Conservation (phyloP, 345 rosid species). For the Zanthoxylum bungeanum region DNA sequence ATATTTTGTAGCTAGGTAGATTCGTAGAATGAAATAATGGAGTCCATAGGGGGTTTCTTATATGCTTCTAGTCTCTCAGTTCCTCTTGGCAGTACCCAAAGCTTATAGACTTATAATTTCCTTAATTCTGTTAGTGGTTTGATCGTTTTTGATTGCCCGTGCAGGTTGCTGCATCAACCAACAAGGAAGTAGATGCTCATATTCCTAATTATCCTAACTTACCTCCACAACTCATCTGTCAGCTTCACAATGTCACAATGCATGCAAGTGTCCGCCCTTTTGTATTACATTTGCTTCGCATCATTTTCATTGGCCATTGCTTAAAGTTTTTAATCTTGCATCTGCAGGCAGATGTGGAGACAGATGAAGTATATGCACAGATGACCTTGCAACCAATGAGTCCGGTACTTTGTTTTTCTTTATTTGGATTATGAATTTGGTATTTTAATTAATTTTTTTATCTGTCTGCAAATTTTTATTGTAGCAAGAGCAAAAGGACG, state of each 20-base stretch:
- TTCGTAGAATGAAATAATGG: not conserved
- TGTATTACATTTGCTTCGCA: not conserved
- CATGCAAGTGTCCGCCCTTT: constrained; percentile 38
- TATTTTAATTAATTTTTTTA: not conserved
- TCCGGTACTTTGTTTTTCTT: constrained; percentile 26
- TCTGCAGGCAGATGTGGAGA: constrained; percentile 69
- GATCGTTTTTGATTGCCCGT: not conserved
- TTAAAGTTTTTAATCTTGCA: constrained; percentile 7
- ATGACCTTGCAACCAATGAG: constrained; percentile 72
- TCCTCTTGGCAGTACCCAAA: not conserved
- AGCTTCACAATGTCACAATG: constrained; percentile 71
- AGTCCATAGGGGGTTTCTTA: not conserved
- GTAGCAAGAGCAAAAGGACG: constrained; percentile 50
- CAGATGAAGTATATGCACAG: constrained; percentile 81
- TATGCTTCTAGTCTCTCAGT: not conserved
- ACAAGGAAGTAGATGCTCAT: constrained; percentile 51
- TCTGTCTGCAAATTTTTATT: not conserved
- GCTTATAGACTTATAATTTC: not conserved
- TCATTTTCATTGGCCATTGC: not conserved
- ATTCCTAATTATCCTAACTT: constrained; percentile 66
- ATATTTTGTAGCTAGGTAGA: not conserved
- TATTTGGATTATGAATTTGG: not conserved
- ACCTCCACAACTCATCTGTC: constrained; percentile 61
- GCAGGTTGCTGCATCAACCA: constrained; percentile 69
- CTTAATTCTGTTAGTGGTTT: not conserved